Conservation (phyloP, 2,329 filamentous ascomycete species). For the Cladophialophora yegresii region DNA sequence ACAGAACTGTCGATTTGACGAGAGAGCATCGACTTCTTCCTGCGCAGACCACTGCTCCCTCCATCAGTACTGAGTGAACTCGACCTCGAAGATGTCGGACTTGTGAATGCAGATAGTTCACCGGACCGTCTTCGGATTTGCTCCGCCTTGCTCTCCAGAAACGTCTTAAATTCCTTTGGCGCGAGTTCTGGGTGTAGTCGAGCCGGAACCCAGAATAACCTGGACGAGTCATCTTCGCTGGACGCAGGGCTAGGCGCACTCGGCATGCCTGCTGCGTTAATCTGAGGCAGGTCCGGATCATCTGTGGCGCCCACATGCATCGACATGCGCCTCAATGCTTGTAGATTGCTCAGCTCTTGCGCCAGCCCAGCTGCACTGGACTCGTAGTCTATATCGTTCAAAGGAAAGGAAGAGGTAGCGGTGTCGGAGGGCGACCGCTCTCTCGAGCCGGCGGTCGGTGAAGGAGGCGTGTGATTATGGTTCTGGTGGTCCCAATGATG, state of each 20-base stretch:
- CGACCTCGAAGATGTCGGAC: conserved; percentile 29
- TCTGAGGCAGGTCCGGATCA: conserved; percentile 58
- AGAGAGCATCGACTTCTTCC: conserved; percentile 96
- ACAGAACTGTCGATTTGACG: conserved; percentile 78
- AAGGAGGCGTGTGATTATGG: conserved; percentile 59
- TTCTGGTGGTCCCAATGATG: conserved; percentile 44
- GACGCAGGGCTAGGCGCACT: conserved; percentile 48
- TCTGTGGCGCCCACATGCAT: conserved; percentile 77
- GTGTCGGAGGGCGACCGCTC: conserved; percentile 56
- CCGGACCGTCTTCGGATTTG: conserved; percentile 83
- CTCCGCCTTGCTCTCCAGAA: conserved; percentile 89
- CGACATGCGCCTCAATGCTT: conserved; percentile 86
- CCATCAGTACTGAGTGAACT: conserved; percentile 37
- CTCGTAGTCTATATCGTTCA: conserved; percentile 86
- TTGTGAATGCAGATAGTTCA: conserved; percentile 64
- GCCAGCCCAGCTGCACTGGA: conserved; percentile 86
- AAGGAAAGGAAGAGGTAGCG: conserved; percentile 65
- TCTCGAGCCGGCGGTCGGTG: conserved; percentile 59
- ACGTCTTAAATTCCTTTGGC: conserved; percentile 94
- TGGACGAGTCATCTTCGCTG: conserved; percentile 83
- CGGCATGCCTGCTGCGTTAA: conserved; percentile 46
- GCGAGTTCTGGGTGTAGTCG: conserved; percentile 91
- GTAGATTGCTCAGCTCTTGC: conserved; percentile 87
- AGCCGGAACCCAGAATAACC: conserved; percentile 93
- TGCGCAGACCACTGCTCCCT: conserved; percentile 62